Percentiles rank a stretch among this genome's conserved stretches.
Evolutionary conservation across 345 rosid species (phyloP).

Genomic region (Citrus mangshanensis): DNA sequence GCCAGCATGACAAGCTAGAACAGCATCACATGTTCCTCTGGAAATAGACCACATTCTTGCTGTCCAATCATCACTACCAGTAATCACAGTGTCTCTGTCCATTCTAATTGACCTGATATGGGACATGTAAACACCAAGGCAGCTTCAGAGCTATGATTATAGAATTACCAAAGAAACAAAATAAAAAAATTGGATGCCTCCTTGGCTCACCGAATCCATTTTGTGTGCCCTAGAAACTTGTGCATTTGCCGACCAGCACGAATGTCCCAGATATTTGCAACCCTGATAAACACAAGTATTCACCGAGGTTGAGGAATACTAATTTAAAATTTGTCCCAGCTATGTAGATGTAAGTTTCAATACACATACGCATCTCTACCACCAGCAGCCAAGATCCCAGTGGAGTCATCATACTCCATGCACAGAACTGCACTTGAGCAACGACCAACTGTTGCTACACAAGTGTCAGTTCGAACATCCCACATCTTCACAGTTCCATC

Average conservation of each 20-base stretch:
- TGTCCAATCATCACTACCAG: slow-evolving; percentile 99
- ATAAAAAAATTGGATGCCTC: slow-evolving; percentile 2
- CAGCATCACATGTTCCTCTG: slow-evolving; percentile 85
- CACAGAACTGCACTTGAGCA: slow-evolving; percentile 87
- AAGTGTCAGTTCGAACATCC: slow-evolving; percentile 98
- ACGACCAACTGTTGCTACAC: slow-evolving; percentile 98
- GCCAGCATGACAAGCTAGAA: slow-evolving; percentile 97
- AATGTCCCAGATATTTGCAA: slow-evolving; percentile 95
- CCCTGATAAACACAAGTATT: slow-evolving; percentile 46
- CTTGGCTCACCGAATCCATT: slow-evolving; percentile 88
- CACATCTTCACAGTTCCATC: slow-evolving; percentile 98
- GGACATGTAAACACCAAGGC: slow-evolving; percentile 9
- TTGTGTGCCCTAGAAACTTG: slow-evolving; percentile 88
- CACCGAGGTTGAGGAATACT: slow-evolving; percentile 7
- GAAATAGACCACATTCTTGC: slow-evolving; percentile 98
- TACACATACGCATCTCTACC: slow-evolving; percentile 93
- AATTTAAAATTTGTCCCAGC: neutral
- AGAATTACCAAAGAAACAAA: neutral
- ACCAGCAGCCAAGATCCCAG: slow-evolving; percentile 92
- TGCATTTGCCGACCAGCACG: slow-evolving; percentile 99
- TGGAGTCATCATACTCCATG: slow-evolving; percentile 96
- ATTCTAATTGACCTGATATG: slow-evolving; percentile 84
- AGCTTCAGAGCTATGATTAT: slow-evolving; percentile 7
- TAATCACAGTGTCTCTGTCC: slow-evolving; percentile 90
- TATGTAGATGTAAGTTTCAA: neutral